phyloP scores from a whole-genome alignment of 148 eudicot species.

The Fagopyrum esculentum region DNA sequence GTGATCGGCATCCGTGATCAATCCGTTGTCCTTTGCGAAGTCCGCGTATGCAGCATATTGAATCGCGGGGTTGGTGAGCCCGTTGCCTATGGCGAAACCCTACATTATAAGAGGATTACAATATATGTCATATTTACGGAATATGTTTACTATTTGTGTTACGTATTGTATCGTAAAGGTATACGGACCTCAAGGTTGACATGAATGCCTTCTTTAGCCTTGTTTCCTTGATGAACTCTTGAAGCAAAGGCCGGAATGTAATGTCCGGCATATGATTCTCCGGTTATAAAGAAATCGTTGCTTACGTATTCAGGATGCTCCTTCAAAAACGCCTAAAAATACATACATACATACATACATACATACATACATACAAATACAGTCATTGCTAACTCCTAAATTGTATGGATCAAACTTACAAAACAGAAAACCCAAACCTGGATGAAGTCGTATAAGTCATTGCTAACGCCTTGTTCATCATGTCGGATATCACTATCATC shows the following conservation, averaged over 20 bases:
- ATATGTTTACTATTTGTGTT: no score
- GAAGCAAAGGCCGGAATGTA: constrained; percentile 95
- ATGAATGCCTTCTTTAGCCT: constrained; percentile 65
- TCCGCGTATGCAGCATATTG: constrained; percentile 89
- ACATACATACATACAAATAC: background rate
- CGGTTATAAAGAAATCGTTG: constrained; percentile 88
- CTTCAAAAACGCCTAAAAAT: constrained; percentile 49
- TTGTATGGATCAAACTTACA: background rate
- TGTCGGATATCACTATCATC: constrained; percentile 44
- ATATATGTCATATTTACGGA: no score
- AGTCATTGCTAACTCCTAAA: no score
- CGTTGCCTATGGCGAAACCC: constrained; percentile 15
- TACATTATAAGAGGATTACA: background rate
- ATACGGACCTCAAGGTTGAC: constrained; percentile 66
- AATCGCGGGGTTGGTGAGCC: constrained; percentile 30
- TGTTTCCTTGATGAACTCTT: constrained; percentile 72
- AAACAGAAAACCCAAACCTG: constrained; percentile 36
- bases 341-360: no score
- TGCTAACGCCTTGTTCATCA: constrained; percentile 51
- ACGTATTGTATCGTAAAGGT: no score
- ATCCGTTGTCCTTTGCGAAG: constrained; percentile 76
- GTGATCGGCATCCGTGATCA: constrained; percentile 54
- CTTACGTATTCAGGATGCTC: constrained; percentile 59
- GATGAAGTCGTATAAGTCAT: constrained; percentile 71
- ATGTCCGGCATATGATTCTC: constrained; percentile 97